Evolutionary conservation across 805 yeast species (phyloP).

Genomic region (Starmerella sirachaensis): DNA sequence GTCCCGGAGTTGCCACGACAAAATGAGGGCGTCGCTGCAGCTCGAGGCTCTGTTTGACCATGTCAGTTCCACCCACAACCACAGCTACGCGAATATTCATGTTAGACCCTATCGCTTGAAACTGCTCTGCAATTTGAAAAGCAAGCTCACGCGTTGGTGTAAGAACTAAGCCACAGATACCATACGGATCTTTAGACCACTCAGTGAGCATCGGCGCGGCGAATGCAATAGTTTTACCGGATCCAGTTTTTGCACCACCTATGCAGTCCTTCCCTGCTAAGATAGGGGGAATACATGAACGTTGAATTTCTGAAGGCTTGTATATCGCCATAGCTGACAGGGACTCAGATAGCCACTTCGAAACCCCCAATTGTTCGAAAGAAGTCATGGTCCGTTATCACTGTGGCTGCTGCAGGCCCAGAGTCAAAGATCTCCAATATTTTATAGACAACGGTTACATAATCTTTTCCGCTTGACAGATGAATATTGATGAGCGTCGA

Average conservation of each 20-base stretch:
- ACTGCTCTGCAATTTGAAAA: conserved; percentile 92
- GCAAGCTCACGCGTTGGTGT: conserved; percentile 92
- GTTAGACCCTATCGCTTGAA: conserved; percentile 78
- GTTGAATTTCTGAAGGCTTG: conserved; percentile 77
- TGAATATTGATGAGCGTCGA: conserved; percentile 21
- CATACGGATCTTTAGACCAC: conserved; percentile 93
- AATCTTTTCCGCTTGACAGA: not conserved
- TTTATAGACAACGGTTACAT: too few relatives aligned
- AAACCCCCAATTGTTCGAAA: conserved; percentile 58
- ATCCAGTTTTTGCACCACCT: conserved; percentile 97
- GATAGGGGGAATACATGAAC: conserved; percentile 78
- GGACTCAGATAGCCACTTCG: conserved; percentile 79
- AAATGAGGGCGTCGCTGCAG: conserved; percentile 81
- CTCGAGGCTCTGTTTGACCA: conserved; percentile 74
- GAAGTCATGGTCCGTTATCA: conserved; percentile 17
- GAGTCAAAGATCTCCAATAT: not conserved
- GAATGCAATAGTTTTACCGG: conserved; percentile 95
- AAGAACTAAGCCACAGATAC: conserved; percentile 75
- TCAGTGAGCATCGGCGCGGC: conserved; percentile 92
- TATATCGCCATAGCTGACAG: conserved; percentile 68
- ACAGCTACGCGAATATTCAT: conserved; percentile 77
- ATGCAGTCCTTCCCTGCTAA: conserved; percentile 79
- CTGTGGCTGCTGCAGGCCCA: not conserved
- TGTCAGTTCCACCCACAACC: conserved; percentile 90
- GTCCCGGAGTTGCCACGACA: conserved; percentile 93